Evolutionary conservation across 2,329 filamentous ascomycete genomes (phyloP).

Genomic region (Ceratocystis harringtonii): DNA sequence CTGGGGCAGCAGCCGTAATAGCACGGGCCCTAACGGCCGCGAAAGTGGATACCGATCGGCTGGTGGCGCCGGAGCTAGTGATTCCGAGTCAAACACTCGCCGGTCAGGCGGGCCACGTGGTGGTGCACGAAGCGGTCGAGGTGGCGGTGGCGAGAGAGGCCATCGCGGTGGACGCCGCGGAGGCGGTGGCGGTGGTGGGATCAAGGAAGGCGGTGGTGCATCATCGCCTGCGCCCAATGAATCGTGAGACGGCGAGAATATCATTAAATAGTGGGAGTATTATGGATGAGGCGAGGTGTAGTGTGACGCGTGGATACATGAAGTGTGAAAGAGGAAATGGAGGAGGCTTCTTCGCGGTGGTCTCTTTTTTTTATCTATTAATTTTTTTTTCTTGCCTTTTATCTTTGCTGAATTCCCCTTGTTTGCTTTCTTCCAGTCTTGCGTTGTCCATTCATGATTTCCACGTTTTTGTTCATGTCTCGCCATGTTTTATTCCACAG

Average conservation of each 20-base stretch:
- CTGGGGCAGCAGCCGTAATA: constrained; percentile 51
- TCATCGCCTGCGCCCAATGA: constrained; percentile 37
- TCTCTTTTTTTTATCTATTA: constrained; percentile 5
- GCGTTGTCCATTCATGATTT: neutral
- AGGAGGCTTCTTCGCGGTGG: neutral
- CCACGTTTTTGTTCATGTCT: neutral
- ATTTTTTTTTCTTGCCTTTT: neutral
- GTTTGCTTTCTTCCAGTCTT: neutral
- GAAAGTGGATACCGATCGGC: constrained; percentile 74
- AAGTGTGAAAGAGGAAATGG: neutral
- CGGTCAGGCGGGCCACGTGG: constrained; percentile 34
- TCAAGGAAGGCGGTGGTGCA: constrained; percentile 43
- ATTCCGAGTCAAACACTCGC: constrained; percentile 43
- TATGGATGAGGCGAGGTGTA: neutral
- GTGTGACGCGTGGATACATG: neutral
- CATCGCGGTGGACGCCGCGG: constrained; percentile 31
- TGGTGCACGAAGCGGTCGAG: constrained; percentile 36
- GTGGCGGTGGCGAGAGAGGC: constrained; percentile 40
- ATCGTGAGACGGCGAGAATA: constrained; percentile 17
- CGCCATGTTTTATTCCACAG: neutral
- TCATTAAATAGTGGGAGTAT: neutral
- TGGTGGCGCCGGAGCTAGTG: constrained; percentile 51
- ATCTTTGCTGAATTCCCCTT: neutral
- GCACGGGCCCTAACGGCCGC: constrained; percentile 37
- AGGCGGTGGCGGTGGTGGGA: constrained; percentile 36